Percentiles rank a stretch among this genome's conserved stretches.
Conservation (phyloP, 2,329 filamentous ascomycete species). For the Pestalotiopsis sp. region DNA sequence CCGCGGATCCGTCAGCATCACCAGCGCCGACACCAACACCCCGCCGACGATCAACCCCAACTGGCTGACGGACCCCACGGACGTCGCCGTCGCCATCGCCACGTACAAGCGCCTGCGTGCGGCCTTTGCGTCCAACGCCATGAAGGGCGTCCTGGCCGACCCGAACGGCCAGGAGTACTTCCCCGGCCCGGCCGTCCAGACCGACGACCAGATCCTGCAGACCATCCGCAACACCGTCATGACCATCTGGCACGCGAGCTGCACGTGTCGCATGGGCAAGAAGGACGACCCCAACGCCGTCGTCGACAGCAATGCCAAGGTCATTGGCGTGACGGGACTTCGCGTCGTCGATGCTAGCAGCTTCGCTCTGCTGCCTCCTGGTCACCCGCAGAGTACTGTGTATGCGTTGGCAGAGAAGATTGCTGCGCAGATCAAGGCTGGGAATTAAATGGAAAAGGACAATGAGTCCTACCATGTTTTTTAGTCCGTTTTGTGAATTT, state of each 20-base stretch:
- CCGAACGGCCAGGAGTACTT: conserved; percentile 9
- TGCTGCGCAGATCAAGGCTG: conserved; percentile 1
- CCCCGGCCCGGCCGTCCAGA: conserved; percentile 10
- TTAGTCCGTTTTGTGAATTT: too few species aligned
- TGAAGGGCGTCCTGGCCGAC: conserved; percentile 6
- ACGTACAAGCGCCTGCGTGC: conserved; percentile 45
- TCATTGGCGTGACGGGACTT: conserved; percentile 20
- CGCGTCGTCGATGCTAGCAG: conserved; percentile 18
- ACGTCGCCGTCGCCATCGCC: conserved; percentile 46
- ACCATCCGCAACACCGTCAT: conserved; percentile 13
- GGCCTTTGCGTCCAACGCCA: conserved; percentile 13
- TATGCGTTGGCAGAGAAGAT: conserved; percentile 17
- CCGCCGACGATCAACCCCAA: conserved; percentile 44
- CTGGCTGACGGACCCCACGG: conserved; percentile 45
- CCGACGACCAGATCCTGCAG: conserved; percentile 16
- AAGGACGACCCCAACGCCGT: conserved; percentile 19
- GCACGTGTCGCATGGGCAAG: conserved; percentile 22
- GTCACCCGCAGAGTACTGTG: conserved; percentile 16
- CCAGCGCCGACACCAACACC: conserved; percentile 10
- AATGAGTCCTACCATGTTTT: too few species aligned
- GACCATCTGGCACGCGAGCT: conserved; percentile 21
- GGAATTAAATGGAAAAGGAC: not conserved
- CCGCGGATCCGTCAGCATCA: conserved; percentile 21
- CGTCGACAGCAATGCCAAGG: conserved; percentile 18
- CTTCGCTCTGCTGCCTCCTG: conserved; percentile 16